Evolutionary conservation across 108 stramenopile genomes (phyloP).

Genomic region (Nitzschia putrida): DNA sequence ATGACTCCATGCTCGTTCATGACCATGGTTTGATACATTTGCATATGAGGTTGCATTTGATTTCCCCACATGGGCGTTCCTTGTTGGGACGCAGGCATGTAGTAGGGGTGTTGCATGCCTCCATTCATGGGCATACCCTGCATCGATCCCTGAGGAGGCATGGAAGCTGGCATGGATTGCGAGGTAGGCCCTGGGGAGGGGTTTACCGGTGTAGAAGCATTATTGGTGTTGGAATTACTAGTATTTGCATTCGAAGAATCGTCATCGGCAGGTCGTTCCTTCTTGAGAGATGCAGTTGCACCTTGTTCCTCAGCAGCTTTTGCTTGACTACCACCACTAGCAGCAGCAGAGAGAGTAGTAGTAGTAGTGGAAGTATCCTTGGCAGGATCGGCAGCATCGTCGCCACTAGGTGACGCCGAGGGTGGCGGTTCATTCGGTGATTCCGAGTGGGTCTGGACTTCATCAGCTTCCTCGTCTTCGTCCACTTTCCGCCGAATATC

Average conservation of each 20-base stretch:
- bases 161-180: not conserved
- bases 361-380: not conserved
- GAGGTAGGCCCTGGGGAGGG: conserved; percentile 4
- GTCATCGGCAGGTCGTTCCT: not conserved
- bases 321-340: not conserved
- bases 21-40: conserved; percentile 26
- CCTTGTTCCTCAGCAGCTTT: not conserved
- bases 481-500: conserved; percentile 59
- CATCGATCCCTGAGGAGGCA: not conserved
- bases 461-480: conserved; percentile 12
- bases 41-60: conserved; percentile 13
- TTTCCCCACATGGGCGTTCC: not conserved
- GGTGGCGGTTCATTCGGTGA: too few species aligned
- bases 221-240: not conserved
- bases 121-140: not conserved
- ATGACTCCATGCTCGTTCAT: conserved; percentile 36
- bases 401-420: not conserved
- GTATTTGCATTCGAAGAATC: not conserved
- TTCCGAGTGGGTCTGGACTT: not conserved
- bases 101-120: not conserved
- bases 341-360: not conserved
- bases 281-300: not conserved
- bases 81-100: not conserved
- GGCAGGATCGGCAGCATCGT: conserved; percentile 1
- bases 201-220: not conserved